Percentiles rank a stretch among this genome's conserved stretches.
Conservation (phyloP, 495 filamentous ascomycete species). For the Neurospora sp. region DNA sequence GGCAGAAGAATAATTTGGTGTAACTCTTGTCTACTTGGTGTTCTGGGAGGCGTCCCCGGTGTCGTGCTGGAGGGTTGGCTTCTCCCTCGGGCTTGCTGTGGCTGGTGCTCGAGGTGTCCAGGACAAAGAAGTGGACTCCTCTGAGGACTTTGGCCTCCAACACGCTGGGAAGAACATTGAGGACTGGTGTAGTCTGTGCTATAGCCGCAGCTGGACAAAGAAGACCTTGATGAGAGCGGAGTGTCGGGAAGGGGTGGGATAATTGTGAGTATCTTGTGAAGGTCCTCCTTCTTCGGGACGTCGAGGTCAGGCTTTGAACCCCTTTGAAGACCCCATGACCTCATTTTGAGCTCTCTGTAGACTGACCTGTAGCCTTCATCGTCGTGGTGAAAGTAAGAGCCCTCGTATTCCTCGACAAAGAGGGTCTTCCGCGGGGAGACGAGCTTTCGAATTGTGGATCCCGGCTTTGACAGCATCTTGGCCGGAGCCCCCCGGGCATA, state of each 20-base stretch:
- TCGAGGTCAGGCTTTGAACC: conserved; percentile 30
- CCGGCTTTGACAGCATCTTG: conserved; percentile 35
- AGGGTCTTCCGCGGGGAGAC: conserved; percentile 27
- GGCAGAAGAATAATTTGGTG: conserved; percentile 1
- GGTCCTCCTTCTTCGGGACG: conserved; percentile 28
- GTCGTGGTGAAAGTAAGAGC: conserved; percentile 21
- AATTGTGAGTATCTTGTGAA: conserved; percentile 25
- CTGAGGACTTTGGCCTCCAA: conserved; percentile 15
- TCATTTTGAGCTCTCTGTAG: conserved; percentile 15
- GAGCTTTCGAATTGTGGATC: conserved; percentile 35
- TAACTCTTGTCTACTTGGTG: background rate
- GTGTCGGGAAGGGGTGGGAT: conserved; percentile 36
- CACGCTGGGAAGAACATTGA: conserved; percentile 10
- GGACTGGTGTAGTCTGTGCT: conserved; percentile 12
- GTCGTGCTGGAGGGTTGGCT: conserved; percentile 3
- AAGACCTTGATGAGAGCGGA: conserved; percentile 37
- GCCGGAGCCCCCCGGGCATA: conserved; percentile 1
- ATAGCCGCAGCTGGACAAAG: conserved; percentile 36
- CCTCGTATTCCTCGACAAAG: conserved; percentile 22
- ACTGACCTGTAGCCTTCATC: conserved; percentile 10
- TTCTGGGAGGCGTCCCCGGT: background rate
- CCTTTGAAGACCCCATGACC: conserved; percentile 19
- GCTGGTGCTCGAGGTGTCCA: conserved; percentile 10
- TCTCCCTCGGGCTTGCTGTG: conserved; percentile 5
- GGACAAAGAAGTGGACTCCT: conserved; percentile 20